Percentiles rank a stretch among this genome's conserved stretches.
These are phyloP conservation scores for Neurospora sp. DNA, from an alignment of 495 filamentous ascomycete species.

Conservation along the genomic window DNA sequence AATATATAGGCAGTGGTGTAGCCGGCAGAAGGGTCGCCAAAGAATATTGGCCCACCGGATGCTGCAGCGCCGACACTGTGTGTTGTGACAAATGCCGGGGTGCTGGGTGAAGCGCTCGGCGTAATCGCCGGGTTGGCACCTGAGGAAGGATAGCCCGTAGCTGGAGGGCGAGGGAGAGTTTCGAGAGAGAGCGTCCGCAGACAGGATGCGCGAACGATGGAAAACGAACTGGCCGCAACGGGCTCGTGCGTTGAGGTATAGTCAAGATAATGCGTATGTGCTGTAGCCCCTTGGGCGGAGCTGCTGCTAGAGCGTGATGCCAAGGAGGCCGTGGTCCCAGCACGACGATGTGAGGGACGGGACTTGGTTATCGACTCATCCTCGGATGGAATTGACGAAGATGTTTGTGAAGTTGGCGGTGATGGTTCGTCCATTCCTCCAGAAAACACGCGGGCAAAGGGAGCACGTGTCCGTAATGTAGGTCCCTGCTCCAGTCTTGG, in stretches of 20 bases:
- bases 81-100: constrained; percentile 42
- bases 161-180: constrained; percentile 58
- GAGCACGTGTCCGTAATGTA: constrained; percentile 37
- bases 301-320: constrained; percentile 36
- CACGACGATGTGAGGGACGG: constrained; percentile 18
- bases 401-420: constrained; percentile 33
- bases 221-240: constrained; percentile 63
- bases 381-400: constrained; percentile 35
- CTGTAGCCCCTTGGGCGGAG: constrained; percentile 39
- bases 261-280: constrained; percentile 73
- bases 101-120: constrained; percentile 23
- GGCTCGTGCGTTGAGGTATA: constrained; percentile 82
- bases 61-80: constrained; percentile 29
- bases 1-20: constrained; percentile 93
- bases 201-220: constrained; percentile 73
- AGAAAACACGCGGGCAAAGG: constrained; percentile 36
- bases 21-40: constrained; percentile 70
- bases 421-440: constrained; percentile 25
- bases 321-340: constrained; percentile 17
- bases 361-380: constrained; percentile 22
- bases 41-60: constrained; percentile 67
- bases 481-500: constrained; percentile 23
- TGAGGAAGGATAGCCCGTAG: constrained; percentile 17
- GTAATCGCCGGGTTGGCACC: constrained; percentile 21
- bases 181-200: constrained; percentile 82